Evolutionary conservation across 1,284 basidiomycete genomes (phyloP), one percentile per base, ranked within the genome.

Genomic region (Apiotrichum montevideense): DNA sequence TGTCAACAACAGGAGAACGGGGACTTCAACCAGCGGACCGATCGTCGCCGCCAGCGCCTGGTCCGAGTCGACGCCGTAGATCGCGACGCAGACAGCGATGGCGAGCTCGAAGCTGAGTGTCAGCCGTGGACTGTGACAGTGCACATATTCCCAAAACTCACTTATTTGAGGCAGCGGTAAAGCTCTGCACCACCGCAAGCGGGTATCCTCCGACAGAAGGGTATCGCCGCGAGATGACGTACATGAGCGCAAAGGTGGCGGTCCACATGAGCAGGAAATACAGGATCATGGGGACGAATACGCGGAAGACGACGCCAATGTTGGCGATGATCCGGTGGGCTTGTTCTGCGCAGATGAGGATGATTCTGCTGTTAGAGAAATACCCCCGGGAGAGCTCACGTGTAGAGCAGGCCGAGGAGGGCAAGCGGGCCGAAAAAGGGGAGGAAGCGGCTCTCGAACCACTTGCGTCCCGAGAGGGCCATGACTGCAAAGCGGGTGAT

Each of bases 201-300:
- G 87, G 81, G 67, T 89, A 89, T 39, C 59, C 40, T 61, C 42
- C 37, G 58, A 52, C 56, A 43, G 53, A 47, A 2, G 57, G 55
- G 21, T 41, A 32, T 13, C 72, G 52, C 43, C 72, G 66, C 5
- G 71, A 69, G 15, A 87, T 75, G 60, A 75, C 79, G 68, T 79
- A 84, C 14, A 88, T 74, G 13, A 84, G 65, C 39, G 71, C 74
- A 63, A 90, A 89, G 0, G 85, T 81, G 1, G 78, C 72, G 3
- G 78, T 79, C 87, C 87, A 91, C 83, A 90, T 88, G 70, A 90
- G 75, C 32, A 82, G 63, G 69, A 91, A 92, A 76, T 92, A 92
- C 39, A 87, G 73, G 35, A 87, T 77, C 74, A 90, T 82, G 0
- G 90, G 90, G 2, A 90, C 88, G 62, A 88, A 84, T 1, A 87